Percentiles rank a stretch among this genome's conserved stretches.
Conservation (phyloP, 805 yeast genomes). For the Candida oleophila region DNA sequence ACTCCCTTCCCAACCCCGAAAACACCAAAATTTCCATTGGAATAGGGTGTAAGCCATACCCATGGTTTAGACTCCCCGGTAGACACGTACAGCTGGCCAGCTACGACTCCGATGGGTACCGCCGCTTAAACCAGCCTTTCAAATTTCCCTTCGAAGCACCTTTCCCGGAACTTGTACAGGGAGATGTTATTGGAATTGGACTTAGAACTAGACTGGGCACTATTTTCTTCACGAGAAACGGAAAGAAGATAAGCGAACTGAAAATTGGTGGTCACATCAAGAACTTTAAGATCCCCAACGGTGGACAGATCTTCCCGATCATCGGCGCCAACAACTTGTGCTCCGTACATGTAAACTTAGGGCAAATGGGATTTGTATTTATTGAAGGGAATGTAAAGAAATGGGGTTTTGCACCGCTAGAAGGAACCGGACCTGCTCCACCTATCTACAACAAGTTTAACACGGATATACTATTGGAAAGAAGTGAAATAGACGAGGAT, state of each 20-base stretch:
- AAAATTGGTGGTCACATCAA: constrained; percentile 77
- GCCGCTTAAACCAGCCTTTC: constrained; percentile 81
- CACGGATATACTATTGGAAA: constrained; percentile 74
- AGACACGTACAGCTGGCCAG: constrained; percentile 79
- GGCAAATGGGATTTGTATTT: constrained; percentile 85
- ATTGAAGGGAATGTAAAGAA: constrained; percentile 92
- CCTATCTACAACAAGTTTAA: constrained; percentile 85
- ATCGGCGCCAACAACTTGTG: constrained; percentile 84
- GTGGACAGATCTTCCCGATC: constrained; percentile 74
- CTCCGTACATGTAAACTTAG: constrained; percentile 82
- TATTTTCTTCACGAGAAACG: constrained; percentile 90
- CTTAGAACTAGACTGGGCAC: constrained; percentile 81
- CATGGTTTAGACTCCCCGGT: constrained; percentile 91
- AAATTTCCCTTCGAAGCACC: constrained; percentile 42
- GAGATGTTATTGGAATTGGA: constrained; percentile 94
- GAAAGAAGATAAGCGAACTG: constrained; percentile 81
- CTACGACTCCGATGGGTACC: constrained; percentile 83
- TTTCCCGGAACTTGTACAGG: constrained; percentile 65
- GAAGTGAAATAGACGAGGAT: constrained; percentile 48
- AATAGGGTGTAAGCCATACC: constrained; percentile 83
- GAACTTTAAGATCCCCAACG: constrained; percentile 59
- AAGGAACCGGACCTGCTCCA: constrained; percentile 88
- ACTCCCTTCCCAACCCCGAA: constrained; percentile 60
- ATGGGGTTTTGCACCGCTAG: constrained; percentile 93
- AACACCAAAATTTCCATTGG: constrained; percentile 70